Conservation (phyloP, 176 grass and related monocot species). For the Leersia perrieri region DNA sequence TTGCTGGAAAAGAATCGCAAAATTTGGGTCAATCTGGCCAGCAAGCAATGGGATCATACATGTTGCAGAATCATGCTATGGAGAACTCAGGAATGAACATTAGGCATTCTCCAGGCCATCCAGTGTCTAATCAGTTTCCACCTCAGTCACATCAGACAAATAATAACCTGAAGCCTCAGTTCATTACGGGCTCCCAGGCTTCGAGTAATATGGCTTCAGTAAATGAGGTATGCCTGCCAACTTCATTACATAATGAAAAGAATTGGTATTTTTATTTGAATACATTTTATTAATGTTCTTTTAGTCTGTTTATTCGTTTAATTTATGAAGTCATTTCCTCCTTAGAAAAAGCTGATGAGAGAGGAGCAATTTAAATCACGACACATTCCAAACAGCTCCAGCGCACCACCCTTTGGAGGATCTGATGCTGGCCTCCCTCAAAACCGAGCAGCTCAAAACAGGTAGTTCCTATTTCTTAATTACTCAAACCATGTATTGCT, state of each 20-base stretch:
- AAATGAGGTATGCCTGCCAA: constrained; percentile 54
- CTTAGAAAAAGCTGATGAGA: constrained; percentile 58
- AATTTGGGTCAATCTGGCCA: constrained; percentile 40
- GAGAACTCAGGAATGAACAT: constrained; percentile 63
- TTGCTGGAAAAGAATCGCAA: constrained; percentile 41
- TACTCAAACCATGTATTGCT: not conserved
- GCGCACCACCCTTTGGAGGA: constrained; percentile 56
- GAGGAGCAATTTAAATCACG: constrained; percentile 57
- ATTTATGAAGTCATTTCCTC: constrained; percentile 26
- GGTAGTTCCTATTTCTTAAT: constrained; percentile 47
- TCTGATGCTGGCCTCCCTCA: constrained; percentile 57
- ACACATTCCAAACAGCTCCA: constrained; percentile 51
- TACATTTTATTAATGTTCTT: not conserved
- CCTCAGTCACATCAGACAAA: constrained; percentile 50
- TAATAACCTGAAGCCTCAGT: constrained; percentile 58
- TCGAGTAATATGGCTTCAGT: constrained; percentile 45
- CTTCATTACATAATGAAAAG: not conserved
- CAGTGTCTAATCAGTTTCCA: constrained; percentile 38
- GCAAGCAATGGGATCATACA: constrained; percentile 49
- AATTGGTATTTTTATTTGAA: constrained; percentile 12
- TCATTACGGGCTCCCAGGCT: constrained; percentile 48
- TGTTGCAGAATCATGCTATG: constrained; percentile 54
- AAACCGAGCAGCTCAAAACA: constrained; percentile 65
- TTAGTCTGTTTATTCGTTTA: not conserved
- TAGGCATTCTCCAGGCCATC: constrained; percentile 38